Percentiles rank a stretch among this genome's conserved stretches.
Conservation (phyloP, 1,284 basidiomycete species). For the Athelia sp. region DNA sequence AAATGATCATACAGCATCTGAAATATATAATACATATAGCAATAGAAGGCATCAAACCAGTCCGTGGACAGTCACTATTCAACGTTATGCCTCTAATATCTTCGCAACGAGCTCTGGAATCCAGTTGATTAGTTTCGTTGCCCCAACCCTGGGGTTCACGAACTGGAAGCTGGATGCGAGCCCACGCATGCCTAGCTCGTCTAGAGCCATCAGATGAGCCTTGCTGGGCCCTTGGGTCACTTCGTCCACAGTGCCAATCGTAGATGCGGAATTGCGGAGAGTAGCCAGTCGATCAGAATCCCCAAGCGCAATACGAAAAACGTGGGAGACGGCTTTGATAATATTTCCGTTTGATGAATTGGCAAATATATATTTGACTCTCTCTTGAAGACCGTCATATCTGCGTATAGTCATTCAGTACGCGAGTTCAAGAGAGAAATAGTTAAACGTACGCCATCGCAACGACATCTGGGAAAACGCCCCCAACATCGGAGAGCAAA, state of each 20-base stretch:
- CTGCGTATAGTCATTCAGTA: slow-evolving; percentile 31
- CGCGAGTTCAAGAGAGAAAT: slow-evolving; percentile 2
- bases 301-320: slow-evolving; percentile 66
- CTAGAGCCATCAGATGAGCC: slow-evolving; percentile 50
- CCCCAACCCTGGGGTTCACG: slow-evolving; percentile 51
- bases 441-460: slow-evolving; percentile 58
- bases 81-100: slow-evolving; percentile 37
- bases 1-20: no score
- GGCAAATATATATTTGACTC: slow-evolving; percentile 72
- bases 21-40: slow-evolving; percentile 6
- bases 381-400: slow-evolving; percentile 76
- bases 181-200: slow-evolving; percentile 68
- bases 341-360: slow-evolving; percentile 71
- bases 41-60: slow-evolving; percentile 8
- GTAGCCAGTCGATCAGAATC: slow-evolving; percentile 40
- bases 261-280: slow-evolving; percentile 55
- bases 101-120: slow-evolving; percentile 60
- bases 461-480: slow-evolving; percentile 69
- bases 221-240: slow-evolving; percentile 33
- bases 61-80: slow-evolving; percentile 17
- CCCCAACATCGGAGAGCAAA: slow-evolving; percentile 72
- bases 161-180: slow-evolving; percentile 66
- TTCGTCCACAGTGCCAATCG: slow-evolving; percentile 61
- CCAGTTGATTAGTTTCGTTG: slow-evolving; percentile 66
- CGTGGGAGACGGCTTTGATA: slow-evolving; percentile 65